Evolutionary conservation across 2,329 filamentous ascomycete genomes (phyloP), one percentile per base, ranked within the genome.

Genomic region (Alternaria triticina): DNA sequence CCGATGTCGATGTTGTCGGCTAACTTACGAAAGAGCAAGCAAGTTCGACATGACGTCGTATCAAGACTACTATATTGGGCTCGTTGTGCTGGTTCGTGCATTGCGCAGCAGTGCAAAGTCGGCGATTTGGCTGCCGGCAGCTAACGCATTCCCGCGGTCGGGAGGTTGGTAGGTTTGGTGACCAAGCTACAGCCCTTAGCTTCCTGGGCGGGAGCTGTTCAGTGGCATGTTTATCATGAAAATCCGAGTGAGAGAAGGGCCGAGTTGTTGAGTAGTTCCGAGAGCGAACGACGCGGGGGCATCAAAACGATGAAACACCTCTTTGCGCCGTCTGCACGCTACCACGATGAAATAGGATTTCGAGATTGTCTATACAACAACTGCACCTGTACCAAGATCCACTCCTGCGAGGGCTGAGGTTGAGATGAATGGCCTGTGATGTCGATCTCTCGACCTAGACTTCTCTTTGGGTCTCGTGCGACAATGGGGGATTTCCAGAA

Each of bases 101-200:
- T 27, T 30, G 23, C 36, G 22, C 58, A 51, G 59, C 52, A 59
- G 20, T 46, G 22, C 33, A 52, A 36, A 54, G 43, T 60, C 43
- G 51, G 58, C 58, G 40, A 56, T 60, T 28, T 30, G 50, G 20
- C 17, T 51, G 43, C 50, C 61, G 61, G 56, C 43, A 60, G 50
- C 61, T 62, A 62, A 55, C 27, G 44, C 30, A 27, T 51, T 20
- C 50, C 50, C 57, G 33, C 61, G 61, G 30, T 45, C 33, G 50
- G 45, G 43, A 60, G 50, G 43, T 55, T 60, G 49, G 49, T 36
- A 40, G n/a, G 27, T 25, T 40, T 59, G 36, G 40, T 33, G 56
- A 13, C 55, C 55, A 49, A 51, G 43, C 59, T 57, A 57, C 44
- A 50, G 52, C n/a, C 40, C 51, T 45, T 59, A 54, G 59, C 59